Evolutionary conservation across 1,284 basidiomycete genomes (phyloP), one percentile per base, ranked within the genome.

Genomic region (Microbotryomycetes sp.): DNA sequence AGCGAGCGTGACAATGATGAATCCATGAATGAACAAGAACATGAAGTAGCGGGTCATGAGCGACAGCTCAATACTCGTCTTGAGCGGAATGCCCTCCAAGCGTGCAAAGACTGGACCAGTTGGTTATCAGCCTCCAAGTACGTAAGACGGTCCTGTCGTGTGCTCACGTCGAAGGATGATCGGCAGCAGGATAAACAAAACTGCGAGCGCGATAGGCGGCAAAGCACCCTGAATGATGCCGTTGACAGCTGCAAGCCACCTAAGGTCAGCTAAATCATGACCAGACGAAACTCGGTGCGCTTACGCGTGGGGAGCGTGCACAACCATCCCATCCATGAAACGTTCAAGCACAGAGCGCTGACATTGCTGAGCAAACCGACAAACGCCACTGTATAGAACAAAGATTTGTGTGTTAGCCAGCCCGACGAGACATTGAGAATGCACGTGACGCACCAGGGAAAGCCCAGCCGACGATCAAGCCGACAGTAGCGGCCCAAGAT

Each of bases 201-300:
- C 80, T 0, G 91, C 88, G 49, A 97, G 83, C 46, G 90, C 73
- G 7, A 88, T 85, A 0, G 91, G 83, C 4, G 94, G 91, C 1
- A 96, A 78, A 60, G 96, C 84, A 82, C 91, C 91, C 78, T 87
- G 83, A 68, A 98, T 88, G 74, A 97, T 91, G 69, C 91, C 91
- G 57, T 71, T 65, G 48, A 88, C 77, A 28, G 87, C 81, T 16
- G 79, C 67, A 0, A 53, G 35, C 51, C 48, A 28, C n/a, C 60
- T 23, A 26, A 30, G 13, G 18, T 45, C 5, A 7, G 1, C 1
- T 11, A 24, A 18, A 5, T n/a, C 28, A 29, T 31, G 18, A 54
- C 52, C 18, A 59, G 62, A 4, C 68, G 23, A 24, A 9, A 4
- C 15, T 23, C 23, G 11, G n/a, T 6, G 4, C 16, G 58, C 65